Conservation (phyloP, 2,329 filamentous ascomycete species). For the Ophiostoma tasmaniense region DNA sequence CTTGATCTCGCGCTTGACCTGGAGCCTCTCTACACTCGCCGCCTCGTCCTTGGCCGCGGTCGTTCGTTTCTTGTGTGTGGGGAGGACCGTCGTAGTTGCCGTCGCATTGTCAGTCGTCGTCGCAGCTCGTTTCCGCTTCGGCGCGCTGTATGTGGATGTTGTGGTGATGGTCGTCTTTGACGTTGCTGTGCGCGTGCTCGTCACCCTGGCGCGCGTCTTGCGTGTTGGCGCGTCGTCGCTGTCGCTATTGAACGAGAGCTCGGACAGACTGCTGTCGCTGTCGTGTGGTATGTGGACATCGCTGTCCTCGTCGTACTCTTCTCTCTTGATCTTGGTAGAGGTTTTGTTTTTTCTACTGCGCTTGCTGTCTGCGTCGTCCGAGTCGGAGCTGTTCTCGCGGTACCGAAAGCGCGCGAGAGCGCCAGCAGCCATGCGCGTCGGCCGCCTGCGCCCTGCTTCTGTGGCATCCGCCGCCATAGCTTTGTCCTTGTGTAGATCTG, state of each 20-base stretch:
- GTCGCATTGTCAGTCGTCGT: constrained; percentile 23
- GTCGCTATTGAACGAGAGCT: constrained; percentile 18
- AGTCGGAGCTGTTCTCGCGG: constrained; percentile 15
- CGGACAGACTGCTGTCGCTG: constrained; percentile 18
- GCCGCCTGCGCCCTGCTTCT: constrained; percentile 11
- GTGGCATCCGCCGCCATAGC: constrained; percentile 5
- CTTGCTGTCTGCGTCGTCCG: neutral
- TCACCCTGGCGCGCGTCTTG: neutral
- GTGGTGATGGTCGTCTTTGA: constrained; percentile 3
- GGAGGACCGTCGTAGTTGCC: constrained; percentile 26
- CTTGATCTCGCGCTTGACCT: constrained; percentile 18
- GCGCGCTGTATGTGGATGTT: neutral
- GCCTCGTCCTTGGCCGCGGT: constrained; percentile 19
- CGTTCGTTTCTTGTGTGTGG: constrained; percentile 15
- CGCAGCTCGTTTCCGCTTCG: constrained; percentile 26
- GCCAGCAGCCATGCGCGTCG: constrained; percentile 14
- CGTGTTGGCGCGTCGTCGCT: constrained; percentile 10
- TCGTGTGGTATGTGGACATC: constrained; percentile 5
- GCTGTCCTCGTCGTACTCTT: constrained; percentile 5
- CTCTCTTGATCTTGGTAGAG: neutral
- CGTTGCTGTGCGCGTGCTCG: neutral
- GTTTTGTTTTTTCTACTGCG: neutral
- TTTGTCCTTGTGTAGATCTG: neutral
- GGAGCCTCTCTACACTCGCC: constrained; percentile 23
- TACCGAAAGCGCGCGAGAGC: constrained; percentile 21